A percentile compares a stretch with the other conserved stretches of the same genome.
phyloP scores from a whole-genome alignment of 208 protist genomes.

The Acanthamoeba royreba region DNA sequence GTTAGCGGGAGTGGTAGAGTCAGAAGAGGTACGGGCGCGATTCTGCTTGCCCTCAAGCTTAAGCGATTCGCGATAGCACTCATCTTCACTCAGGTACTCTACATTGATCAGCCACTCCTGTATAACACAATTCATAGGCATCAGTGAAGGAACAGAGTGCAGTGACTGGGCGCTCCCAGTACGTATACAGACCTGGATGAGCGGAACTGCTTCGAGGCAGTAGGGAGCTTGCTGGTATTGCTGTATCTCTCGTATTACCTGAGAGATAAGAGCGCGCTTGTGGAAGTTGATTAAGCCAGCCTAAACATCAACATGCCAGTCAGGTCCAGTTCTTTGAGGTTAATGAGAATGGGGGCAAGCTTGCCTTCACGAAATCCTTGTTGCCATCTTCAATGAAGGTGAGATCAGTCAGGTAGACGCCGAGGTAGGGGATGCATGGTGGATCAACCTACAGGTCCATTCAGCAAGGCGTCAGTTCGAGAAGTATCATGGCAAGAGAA shows the following conservation, averaged over 20 bases:
- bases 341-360: background rate
- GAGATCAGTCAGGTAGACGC: constrained; percentile 77
- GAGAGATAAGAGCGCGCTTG: background rate
- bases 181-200: background rate
- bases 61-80: constrained; percentile 10
- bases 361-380: constrained; percentile 27
- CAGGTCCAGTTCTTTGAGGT: background rate
- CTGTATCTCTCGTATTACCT: constrained; percentile 34
- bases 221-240: constrained; percentile 49
- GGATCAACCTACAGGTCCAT: constrained; percentile 35
- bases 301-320: background rate
- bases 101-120: background rate
- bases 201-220: constrained; percentile 18
- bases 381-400: constrained; percentile 82
- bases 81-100: constrained; percentile 25
- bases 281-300: constrained; percentile 38
- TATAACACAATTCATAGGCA: too few species aligned
- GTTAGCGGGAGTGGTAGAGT: too few species aligned
- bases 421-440: constrained; percentile 49
- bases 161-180: background rate
- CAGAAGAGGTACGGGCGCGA: background rate
- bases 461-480: too few species aligned
- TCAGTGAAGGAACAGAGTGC: background rate
- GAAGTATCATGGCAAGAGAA: too few species aligned
- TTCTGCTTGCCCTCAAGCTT: background rate